Base-by-base conservation (phyloP, 768 basidiomycete species). In the Macrolepiota dolichaula region DNA sequence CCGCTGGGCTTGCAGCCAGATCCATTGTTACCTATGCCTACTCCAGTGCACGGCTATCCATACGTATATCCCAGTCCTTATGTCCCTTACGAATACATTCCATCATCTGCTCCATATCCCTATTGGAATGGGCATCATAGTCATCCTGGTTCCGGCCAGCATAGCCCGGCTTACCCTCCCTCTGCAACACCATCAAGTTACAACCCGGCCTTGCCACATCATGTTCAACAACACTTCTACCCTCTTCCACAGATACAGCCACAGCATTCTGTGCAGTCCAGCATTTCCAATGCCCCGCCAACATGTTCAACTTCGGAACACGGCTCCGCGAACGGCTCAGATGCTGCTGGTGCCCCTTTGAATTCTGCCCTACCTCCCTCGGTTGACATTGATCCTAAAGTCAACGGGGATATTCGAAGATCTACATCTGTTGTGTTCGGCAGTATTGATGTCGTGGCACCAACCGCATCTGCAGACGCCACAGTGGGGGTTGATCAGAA, bases 401-500 rank as follows among this genome's bases (percentile, higher is more conserved):
- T 49, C 37, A 57, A 56, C 22, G 62, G 57, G 5, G 17, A 36
- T 19, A 17, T 32, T 42, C 40, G 64, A 61, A 66, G 67, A 38
- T 63, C 67, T 9, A 59, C 70, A 63, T 71, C 72, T 54, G 76
- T 86, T 42, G 73, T 83, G 4, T 86, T 86, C 66, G 85, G 85
- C 6, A 84, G 79, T 56, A 82, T 85, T 57, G 72, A 70, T 40
- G 60, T 71, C 24, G 62, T 69, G 27, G 44, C 32, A 13, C 10
- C 49, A 10, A 32, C 44, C 2, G 37, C 24, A 42, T 49, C 57
- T 12, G 40, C 47, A 37, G 51, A 35, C 13, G 58, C 61, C 24
- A 49, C 44, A 32, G 61, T 47, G 11, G 61, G 25, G 11, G 38
- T 29, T 3, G 55, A 53, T 10, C 7, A 40, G 25, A 51, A 62